Evolutionary conservation across 768 basidiomycete species (phyloP), one percentile per base, ranked within the genome.

Genomic region (Suillus plorans): DNA sequence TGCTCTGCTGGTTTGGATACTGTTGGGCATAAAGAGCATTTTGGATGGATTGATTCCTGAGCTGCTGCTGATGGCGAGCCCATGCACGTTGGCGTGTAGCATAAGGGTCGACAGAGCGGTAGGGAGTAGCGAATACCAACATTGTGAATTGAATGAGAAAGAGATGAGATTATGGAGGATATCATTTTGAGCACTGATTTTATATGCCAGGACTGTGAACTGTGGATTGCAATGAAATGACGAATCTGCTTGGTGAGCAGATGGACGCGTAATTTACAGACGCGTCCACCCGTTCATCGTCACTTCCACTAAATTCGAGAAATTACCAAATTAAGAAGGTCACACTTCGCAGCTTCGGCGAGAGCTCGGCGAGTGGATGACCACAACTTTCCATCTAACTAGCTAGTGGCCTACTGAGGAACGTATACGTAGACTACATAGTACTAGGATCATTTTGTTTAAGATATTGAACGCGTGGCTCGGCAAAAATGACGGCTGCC

Each of bases 11-110:
- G 22, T 13, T 50, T 12, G 49, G 49, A 50, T 47, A 45, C n/a
- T 47, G 9, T 20, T 44, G 16, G 18, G 10, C 9, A 12, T 45
- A n/a, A 3, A 65, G 28, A 49, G 50, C 45, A 60, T 65, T 45
- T 25, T 60, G 57, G 13, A 63, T 20, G 53, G 37, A 34, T 10
- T 68, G 66, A 16, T 53, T n/a, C 34, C 60, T 37, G 5, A 58
- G 22, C 9, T 16, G 42, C 52, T 64, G 34, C 28, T 63, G 28
- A 18, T 6, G 22, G 5, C 22, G 47, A 25, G 25, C 8, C 50
- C 25, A 52, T 60, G 71, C 74, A 50, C 73, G 60, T 37, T 70
- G 71, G 39, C 72, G 68, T 9, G 79, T 77, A 28, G 80, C 41
- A 18, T 42, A 18, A 16, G 41, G 41, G 16, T 42, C 41, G 41